Evolutionary conservation across 352 stramenopile genomes (phyloP), one percentile per base, ranked within the genome.

Genomic region (Lagenidium sp.): DNA sequence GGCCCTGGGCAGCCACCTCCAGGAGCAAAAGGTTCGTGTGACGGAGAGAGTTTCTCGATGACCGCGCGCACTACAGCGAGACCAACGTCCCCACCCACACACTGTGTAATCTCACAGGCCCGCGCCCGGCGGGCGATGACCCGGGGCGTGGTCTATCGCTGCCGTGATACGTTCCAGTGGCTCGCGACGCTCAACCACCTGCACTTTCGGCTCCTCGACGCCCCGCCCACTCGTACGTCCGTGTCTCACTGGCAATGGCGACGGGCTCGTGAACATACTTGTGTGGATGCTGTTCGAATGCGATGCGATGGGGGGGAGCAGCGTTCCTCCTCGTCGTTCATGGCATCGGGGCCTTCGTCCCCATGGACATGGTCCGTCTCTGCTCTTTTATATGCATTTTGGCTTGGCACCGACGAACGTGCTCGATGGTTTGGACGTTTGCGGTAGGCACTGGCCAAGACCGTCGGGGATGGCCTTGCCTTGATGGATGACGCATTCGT

Each of bases 161-260:
- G 75, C 40, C 60, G 62, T 16, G 75, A 87, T 54, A 75, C 75
- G 38, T 82, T 81, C 47, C 71, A 87, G 52, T 81, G 70, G 67
- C 67, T 87, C 21, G 71, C 75, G 37, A 85, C 75, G 31, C 56
- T 87, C 18, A 87, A 83, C 44, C 62, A 85, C 20, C 44, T 87
- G 22, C 75, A 87, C 38, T 87, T 80, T 31, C 45, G 75, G 48
- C 44, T 87, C 19, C 50, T 82, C 22, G 53, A 81, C 4, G 55
- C 53, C n/a, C 8, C 67, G 5, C 52, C 71, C 6, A 52, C 55
- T 25, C 69, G 75, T 87, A 56, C 31, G 64, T 51, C 36, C 42
- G 32, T 19, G 11, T 8, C 5, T 44, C 21, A 11, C 18, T 16
- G n/a, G n/a, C n/a, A n/a, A n/a, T n/a, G n/a, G n/a, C n/a, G n/a